Conservation (phyloP, 345 rosid genomes). For the Salix viminalis region DNA sequence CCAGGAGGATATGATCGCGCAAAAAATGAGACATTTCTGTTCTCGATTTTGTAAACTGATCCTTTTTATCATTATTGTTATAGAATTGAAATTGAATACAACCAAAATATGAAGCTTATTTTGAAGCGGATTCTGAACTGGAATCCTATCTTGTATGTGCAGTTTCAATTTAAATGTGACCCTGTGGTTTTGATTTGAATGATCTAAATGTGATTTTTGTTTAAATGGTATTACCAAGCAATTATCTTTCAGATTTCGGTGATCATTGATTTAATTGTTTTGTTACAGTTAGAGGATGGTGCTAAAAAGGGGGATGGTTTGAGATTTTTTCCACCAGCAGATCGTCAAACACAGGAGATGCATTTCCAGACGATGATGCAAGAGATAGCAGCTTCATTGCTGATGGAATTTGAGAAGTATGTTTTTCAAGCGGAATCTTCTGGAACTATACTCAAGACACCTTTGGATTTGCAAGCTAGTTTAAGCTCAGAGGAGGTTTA, state of each 20-base stretch:
- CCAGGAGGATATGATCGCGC: neutral
- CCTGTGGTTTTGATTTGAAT: neutral
- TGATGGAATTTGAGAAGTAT: slow-evolving; percentile 97
- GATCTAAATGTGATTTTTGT: neutral
- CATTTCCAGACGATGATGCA: slow-evolving; percentile 98
- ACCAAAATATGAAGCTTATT: neutral
- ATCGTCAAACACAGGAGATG: slow-evolving; percentile 73
- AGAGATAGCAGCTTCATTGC: slow-evolving; percentile 76
- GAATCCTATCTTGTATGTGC: neutral
- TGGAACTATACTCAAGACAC: slow-evolving; percentile 93
- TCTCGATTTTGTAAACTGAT: no score
- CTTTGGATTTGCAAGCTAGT: slow-evolving; percentile 97
- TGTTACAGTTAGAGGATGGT: slow-evolving; percentile 76
- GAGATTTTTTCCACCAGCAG: slow-evolving; percentile 88
- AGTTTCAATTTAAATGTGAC: neutral
- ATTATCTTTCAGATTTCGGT: neutral
- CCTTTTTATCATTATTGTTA: no score
- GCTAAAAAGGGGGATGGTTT: slow-evolving; percentile 56
- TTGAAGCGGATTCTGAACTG: neutral
- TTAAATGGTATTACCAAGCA: neutral
- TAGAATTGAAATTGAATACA: neutral
- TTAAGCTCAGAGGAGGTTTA: slow-evolving; percentile 16
- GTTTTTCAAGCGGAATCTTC: slow-evolving; percentile 86
- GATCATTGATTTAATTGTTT: neutral
- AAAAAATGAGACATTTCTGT: neutral